A percentile compares a stretch with the other conserved stretches of the same genome.
Conservation (phyloP, 768 basidiomycete species). For the Sporobolomyces roseus region DNA sequence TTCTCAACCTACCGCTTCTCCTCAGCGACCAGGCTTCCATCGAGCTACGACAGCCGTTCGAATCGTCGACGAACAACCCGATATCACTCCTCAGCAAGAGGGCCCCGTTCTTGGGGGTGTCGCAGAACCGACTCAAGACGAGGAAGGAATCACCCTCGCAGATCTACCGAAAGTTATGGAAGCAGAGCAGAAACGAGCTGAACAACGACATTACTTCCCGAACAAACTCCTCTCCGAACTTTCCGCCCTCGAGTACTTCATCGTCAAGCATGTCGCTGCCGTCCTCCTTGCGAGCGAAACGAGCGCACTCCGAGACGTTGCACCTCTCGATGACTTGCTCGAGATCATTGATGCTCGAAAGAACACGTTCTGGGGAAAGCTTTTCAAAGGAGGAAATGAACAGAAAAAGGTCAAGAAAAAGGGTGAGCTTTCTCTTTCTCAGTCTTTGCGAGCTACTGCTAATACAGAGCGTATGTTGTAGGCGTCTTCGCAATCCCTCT, state of each 20-base stretch:
- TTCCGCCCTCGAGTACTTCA: constrained; percentile 74
- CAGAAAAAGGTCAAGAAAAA: constrained; percentile 70
- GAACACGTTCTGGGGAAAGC: constrained; percentile 89
- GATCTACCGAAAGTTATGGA: constrained; percentile 92
- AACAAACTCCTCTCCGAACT: constrained; percentile 75
- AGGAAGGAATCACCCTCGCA: constrained; percentile 84
- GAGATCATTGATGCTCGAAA: constrained; percentile 91
- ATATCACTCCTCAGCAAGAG: constrained; percentile 46
- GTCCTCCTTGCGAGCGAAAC: constrained; percentile 62
- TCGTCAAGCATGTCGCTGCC: constrained; percentile 87
- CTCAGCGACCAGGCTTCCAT: constrained; percentile 22
- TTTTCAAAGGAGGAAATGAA: constrained; percentile 74
- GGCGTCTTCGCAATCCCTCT: constrained; percentile 91
- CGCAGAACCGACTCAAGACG: constrained; percentile 50
- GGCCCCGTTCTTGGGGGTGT: constrained; percentile 46
- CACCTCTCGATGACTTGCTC: constrained; percentile 74
- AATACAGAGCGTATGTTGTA: constrained; percentile 45
- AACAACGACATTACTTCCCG: constrained; percentile 6
- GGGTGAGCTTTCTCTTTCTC: constrained; percentile 54
- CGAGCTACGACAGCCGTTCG: constrained; percentile 38
- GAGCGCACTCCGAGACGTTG: constrained; percentile 66
- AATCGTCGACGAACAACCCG: constrained; percentile 37
- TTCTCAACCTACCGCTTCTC: constrained; percentile 40
- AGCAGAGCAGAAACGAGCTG: constrained; percentile 71
- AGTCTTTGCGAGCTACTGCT: not conserved